These are phyloP conservation scores for Kickxella alabastrina DNA, from an alignment of 192 early-diverging fungal species.

Conservation along the genomic window DNA sequence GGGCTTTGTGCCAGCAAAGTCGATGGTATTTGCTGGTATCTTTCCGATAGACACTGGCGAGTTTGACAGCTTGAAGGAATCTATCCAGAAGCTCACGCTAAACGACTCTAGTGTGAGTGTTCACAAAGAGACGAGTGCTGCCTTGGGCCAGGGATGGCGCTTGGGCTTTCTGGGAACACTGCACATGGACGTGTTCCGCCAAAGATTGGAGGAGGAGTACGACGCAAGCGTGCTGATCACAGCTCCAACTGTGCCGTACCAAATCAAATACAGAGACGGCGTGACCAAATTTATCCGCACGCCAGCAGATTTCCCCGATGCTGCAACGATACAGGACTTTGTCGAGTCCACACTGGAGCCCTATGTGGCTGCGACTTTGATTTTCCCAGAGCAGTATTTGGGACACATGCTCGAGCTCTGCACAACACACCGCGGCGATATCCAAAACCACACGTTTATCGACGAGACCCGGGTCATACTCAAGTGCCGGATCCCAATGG, in stretches of 20 bases:
- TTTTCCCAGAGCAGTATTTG: conserved; percentile 81
- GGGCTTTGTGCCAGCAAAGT: conserved; percentile 92
- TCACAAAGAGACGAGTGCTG: conserved; percentile 76
- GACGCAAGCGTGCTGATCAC: conserved; percentile 88
- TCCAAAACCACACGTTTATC: conserved; percentile 82
- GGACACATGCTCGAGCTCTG: conserved; percentile 74
- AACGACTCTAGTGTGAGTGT: conserved; percentile 93
- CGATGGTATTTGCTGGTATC: conserved; percentile 93
- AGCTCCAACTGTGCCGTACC: conserved; percentile 87
- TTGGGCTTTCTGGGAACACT: conserved; percentile 93
- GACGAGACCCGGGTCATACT: conserved; percentile 81
- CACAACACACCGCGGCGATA: conserved; percentile 69
- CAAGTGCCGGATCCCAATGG: conserved; percentile 83
- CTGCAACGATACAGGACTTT: conserved; percentile 58
- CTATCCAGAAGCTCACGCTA: conserved; percentile 88
- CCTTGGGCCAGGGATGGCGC: conserved; percentile 94
- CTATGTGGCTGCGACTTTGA: conserved; percentile 86
- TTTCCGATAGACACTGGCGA: conserved; percentile 90
- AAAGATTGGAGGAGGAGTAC: conserved; percentile 91
- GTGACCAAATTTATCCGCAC: conserved; percentile 60
- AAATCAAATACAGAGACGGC: conserved; percentile 49
- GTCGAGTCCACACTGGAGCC: conserved; percentile 78
- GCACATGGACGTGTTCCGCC: conserved; percentile 98
- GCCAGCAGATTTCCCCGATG: conserved; percentile 88
- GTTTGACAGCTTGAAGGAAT: conserved; percentile 83